Evolutionary conservation across 495 filamentous ascomycete species (phyloP), one percentile per base, ranked within the genome.

Genomic region (Umbilicaria muhlenbergii): DNA sequence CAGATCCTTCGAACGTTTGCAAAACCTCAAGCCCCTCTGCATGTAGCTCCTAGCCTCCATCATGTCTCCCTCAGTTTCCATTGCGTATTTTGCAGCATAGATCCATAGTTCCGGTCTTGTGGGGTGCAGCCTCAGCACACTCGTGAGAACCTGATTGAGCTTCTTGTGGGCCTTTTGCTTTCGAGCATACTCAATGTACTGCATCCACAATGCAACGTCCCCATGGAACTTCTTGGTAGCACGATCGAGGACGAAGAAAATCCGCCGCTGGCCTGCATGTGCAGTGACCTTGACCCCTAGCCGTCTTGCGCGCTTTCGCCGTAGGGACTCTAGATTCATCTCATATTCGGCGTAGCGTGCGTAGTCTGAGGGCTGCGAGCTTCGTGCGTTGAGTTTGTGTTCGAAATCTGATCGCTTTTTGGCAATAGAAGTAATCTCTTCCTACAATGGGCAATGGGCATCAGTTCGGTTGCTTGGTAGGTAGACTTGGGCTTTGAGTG

Each of bases 401-500:
- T 98, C 91, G 54, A 86, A 94, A 51, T 87, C 85, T 54, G 86
- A 89, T 45, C 92, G 80, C 54, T 88, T 94, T 56, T 77, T 78
- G 37, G 89, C 74, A 41, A 98, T 87, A 19, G 81, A 75, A 46
- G 72, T 67, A 58, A 96, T 94, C 65, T 96, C 87, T 49, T 86
- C 80, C 78, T 88, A 55, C 12, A 46, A 36, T 43, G 16, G 36
- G 19, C 12, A 46, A 36, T 43, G 16, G 36, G 19, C 32, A 6
- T 13, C 34, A 28, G 31, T 7, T 31, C 13, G 32, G 31, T 42
- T 41, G 3, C 41, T 14, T 32, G 38, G 24, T 33, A 2, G 17
- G 36, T 5, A 17, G 14, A 28, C 32, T 14, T 8, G 12, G 21
- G 12, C 43, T 11, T 24, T 12, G 38, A 19, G 34, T 14, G 18